Evolutionary conservation across 768 basidiomycete genomes (phyloP), one percentile per base, ranked within the genome.

Genomic region (Mycena venus): DNA sequence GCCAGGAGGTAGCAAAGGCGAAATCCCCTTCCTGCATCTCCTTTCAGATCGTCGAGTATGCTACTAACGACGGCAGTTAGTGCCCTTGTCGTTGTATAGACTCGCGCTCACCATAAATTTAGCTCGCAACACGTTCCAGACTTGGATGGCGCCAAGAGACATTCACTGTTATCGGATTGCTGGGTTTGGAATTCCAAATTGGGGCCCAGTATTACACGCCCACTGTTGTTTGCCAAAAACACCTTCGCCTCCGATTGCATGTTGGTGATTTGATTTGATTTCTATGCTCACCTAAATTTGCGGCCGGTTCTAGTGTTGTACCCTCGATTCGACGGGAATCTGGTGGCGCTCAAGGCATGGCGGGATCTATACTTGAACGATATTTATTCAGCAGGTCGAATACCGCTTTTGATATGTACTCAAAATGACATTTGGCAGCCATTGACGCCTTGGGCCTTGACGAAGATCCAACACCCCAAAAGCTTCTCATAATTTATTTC

Each of bases 71-170:
- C n/a, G 69, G 64, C 51, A 71, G 75, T 74, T 19, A 44, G 75
- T 64, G 29, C 34, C 59, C 40, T 27, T 47, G 38, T 55, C 27
- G 49, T n/a, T 4, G 8, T 11, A 23, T 21, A 58, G 25, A 36
- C 29, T 49, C 27, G 7, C 27, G 25, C 59, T 67, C 21, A 55
- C 67, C 55, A 34, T 55, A 31, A 47, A 55, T 68, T n/a, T 32
- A 77, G 75, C 65, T 27, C 69, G 72, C 23, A 77, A 77, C 40
- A 77, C 72, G 8, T 77, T 71, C 38, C 72, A 77, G 40, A 77
- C 75, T 6, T 73, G 68, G 72, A 73, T 74, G 75, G 62, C 70
- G 72, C 75, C 75, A 21, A 76, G 68, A 36, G 75, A 76, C 53
- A 42, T 76, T 53, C 72, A 76, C 34, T 68, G 64, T 0, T 76